phyloP scores from a whole-genome alignment of 768 basidiomycete genomes.

The Lentinus brumalis region DNA sequence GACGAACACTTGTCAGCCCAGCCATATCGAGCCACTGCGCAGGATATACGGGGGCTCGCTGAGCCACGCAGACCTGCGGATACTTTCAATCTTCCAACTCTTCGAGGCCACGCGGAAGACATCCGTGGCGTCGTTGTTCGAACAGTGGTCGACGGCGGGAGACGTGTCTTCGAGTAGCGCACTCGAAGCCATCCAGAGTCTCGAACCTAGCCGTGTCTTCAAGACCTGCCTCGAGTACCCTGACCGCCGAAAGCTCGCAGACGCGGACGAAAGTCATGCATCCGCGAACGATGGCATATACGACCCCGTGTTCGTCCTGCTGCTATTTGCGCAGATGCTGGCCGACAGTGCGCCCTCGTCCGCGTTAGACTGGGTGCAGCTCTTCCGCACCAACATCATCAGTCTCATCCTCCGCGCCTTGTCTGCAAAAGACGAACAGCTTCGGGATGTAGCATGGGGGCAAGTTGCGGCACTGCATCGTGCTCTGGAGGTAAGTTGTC shows the following conservation, averaged over 20 bases:
- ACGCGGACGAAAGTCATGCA: conserved; percentile 27
- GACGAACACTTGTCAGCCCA: conserved; percentile 80
- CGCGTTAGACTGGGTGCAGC: conserved; percentile 79
- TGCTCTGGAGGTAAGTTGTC: conserved; percentile 57
- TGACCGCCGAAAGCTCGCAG: conserved; percentile 54
- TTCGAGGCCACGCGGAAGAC: conserved; percentile 73
- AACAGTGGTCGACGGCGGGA: conserved; percentile 59
- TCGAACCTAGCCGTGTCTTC: conserved; percentile 71
- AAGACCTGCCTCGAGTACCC: conserved; percentile 76
- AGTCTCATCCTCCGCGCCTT: conserved; percentile 72
- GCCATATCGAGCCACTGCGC: conserved; percentile 78
- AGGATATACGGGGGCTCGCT: conserved; percentile 75
- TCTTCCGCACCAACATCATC: conserved; percentile 80
- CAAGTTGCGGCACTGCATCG: conserved; percentile 65
- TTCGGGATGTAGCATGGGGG: conserved; percentile 62
- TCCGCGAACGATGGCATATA: conserved; percentile 50
- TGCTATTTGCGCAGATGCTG: conserved; percentile 69
- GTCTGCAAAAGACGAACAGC: conserved; percentile 60
- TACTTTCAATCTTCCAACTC: conserved; percentile 76
- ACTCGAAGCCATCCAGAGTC: conserved; percentile 65
- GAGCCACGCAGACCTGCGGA: conserved; percentile 59
- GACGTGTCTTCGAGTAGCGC: conserved; percentile 46
- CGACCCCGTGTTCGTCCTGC: conserved; percentile 77
- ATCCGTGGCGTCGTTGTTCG: conserved; percentile 65
- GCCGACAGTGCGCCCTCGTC: conserved; percentile 56